phyloP scores from a whole-genome alignment of 2,329 filamentous ascomycete genomes.

The Phyllosticta ampelicida region DNA sequence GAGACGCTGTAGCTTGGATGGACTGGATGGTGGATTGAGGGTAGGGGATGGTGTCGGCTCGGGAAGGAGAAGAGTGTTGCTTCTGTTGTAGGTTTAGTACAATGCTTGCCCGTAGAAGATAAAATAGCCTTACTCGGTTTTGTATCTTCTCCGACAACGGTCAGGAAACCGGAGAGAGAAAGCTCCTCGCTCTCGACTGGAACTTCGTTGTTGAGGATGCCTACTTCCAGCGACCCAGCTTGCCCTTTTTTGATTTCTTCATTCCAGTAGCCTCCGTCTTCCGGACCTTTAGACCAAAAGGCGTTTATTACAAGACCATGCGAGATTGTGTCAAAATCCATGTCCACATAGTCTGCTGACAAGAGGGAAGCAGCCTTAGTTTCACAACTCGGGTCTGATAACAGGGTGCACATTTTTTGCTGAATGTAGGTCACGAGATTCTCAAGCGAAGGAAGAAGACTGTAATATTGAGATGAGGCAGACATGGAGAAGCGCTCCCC shows the following conservation, averaged over 20 bases:
- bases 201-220: conserved; percentile 58
- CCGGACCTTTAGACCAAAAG: conserved; percentile 41
- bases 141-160: conserved; percentile 63
- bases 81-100: conserved; percentile 30
- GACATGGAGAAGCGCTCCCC: conserved; percentile 52
- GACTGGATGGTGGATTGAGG: conserved; percentile 24
- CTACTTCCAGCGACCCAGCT: conserved; percentile 61
- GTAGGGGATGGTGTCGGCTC: conserved; percentile 58
- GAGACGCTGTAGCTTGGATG: conserved; percentile 52
- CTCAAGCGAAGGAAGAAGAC: conserved; percentile 48
- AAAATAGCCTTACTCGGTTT: conserved; percentile 44
- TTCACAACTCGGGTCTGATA: conserved; percentile 38
- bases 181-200: conserved; percentile 62
- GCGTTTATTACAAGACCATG: conserved; percentile 55
- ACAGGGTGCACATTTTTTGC: conserved; percentile 40
- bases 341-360: conserved; percentile 56
- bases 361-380: conserved; percentile 36
- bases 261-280: conserved; percentile 9
- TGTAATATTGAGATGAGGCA: conserved; percentile 56
- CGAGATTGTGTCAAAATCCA: conserved; percentile 64
- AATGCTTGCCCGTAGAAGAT: not conserved
- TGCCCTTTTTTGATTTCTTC: conserved; percentile 29
- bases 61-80: conserved; percentile 76
- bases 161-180: conserved; percentile 66
- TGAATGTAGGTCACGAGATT: conserved; percentile 45